Percentiles rank a stretch among this genome's conserved stretches.
Conservation (phyloP, 495 filamentous ascomycete species). For the Hyaloscypha bicolor region DNA sequence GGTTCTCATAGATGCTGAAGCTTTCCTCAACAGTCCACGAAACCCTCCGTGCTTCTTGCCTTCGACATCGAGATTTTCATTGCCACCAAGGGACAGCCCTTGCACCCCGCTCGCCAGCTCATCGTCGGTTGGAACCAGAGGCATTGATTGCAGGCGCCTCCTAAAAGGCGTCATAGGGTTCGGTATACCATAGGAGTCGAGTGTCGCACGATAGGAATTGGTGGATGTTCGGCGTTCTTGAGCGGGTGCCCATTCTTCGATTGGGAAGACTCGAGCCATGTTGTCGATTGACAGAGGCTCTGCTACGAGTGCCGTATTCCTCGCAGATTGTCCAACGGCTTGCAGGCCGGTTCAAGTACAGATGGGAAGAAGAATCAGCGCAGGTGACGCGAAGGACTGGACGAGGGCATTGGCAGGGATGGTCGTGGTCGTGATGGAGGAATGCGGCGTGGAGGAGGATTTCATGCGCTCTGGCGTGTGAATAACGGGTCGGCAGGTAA, state of each 20-base stretch:
- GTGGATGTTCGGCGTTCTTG: slow-evolving; percentile 36
- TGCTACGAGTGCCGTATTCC: background rate
- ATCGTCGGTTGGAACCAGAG: slow-evolving; percentile 16
- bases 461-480: background rate
- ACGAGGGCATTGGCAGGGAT: background rate
- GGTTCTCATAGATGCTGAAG: slow-evolving; percentile 52
- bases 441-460: background rate
- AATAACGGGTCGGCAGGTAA: background rate
- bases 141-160: slow-evolving; percentile 37
- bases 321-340: background rate
- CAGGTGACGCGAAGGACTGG: background rate
- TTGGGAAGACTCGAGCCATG: slow-evolving; percentile 36
- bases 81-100: slow-evolving; percentile 13
- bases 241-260: slow-evolving; percentile 39
- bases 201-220: slow-evolving; percentile 17
- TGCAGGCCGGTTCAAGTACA: background rate
- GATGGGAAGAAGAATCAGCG: background rate
- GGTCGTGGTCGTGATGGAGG: background rate
- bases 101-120: background rate
- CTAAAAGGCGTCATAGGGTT: slow-evolving; percentile 26
- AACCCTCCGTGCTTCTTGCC: slow-evolving; percentile 32
- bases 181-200: slow-evolving; percentile 17
- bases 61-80: slow-evolving; percentile 2
- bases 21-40: slow-evolving; percentile 50
- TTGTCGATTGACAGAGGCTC: background rate